Conservation (phyloP, 140 eudicot genomes). For the Cichorium intybus region DNA sequence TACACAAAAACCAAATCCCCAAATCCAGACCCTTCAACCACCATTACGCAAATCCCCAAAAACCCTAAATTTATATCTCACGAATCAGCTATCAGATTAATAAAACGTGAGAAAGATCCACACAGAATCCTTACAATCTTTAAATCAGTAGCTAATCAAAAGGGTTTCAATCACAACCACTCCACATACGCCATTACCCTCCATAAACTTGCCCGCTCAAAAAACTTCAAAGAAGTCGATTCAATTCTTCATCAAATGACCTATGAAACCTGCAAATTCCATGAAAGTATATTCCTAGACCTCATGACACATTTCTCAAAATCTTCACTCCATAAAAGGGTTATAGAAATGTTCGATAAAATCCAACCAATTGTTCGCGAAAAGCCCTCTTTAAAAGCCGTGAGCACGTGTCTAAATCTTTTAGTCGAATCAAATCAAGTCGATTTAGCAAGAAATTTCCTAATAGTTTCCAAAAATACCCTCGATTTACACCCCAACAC, state of each 20-base stretch:
- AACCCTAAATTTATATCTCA: constrained; percentile 64
- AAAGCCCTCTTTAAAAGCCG: constrained; percentile 73
- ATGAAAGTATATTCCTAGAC: constrained; percentile 79
- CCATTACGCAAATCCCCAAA: constrained; percentile 25
- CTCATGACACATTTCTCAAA: constrained; percentile 83
- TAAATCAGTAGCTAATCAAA: constrained; percentile 58
- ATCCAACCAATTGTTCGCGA: constrained; percentile 66
- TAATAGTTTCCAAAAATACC: constrained; percentile 46
- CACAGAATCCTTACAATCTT: constrained; percentile 55
- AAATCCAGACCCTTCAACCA: constrained; percentile 45
- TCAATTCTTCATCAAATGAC: constrained; percentile 70
- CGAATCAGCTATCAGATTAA: constrained; percentile 51
- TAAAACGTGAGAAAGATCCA: constrained; percentile 67
- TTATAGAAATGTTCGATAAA: constrained; percentile 70
- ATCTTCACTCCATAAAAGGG: constrained; percentile 58
- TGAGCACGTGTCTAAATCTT: constrained; percentile 87
- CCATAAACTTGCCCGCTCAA: constrained; percentile 57
- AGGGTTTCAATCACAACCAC: constrained; percentile 80
- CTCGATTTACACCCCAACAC: constrained; percentile 62
- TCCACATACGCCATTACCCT: constrained; percentile 71
- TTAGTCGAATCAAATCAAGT: constrained; percentile 64
- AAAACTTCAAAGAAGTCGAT: constrained; percentile 57
- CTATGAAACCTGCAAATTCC: constrained; percentile 77
- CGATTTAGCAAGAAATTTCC: constrained; percentile 65
- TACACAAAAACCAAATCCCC: constrained; percentile 25